phyloP scores from a whole-genome alignment of 768 basidiomycete genomes.

The Amanita pallidorosea region DNA sequence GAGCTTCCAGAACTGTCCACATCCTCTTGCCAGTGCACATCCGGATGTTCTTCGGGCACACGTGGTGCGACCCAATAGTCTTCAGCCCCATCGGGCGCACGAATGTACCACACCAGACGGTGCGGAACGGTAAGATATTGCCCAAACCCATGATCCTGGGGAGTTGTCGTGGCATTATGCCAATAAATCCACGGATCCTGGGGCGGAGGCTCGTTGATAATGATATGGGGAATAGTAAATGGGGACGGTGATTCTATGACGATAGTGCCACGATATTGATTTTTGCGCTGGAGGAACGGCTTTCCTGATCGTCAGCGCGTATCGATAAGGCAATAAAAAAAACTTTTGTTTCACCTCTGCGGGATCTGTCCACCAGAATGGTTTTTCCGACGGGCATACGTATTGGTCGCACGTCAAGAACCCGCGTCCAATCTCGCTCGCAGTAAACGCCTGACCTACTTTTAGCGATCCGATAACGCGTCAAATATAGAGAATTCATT shows the following conservation, averaged over 20 bases:
- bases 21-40: not conserved
- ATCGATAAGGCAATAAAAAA: not conserved
- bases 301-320: constrained; percentile 6
- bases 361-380: constrained; percentile 40
- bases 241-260: constrained; percentile 35
- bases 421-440: constrained; percentile 22
- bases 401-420: constrained; percentile 20
- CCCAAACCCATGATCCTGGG: constrained; percentile 25
- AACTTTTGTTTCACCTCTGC: constrained; percentile 32
- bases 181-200: constrained; percentile 27
- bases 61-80: not conserved
- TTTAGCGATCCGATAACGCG: constrained; percentile 5
- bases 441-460: constrained; percentile 26
- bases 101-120: constrained; percentile 7
- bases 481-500: constrained; percentile 11
- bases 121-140: constrained; percentile 20
- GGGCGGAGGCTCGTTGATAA: constrained; percentile 27
- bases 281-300: constrained; percentile 21
- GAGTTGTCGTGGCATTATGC: constrained; percentile 22
- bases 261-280: constrained; percentile 18
- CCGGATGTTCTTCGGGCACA: not conserved
- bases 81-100: not conserved
- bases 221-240: constrained; percentile 32
- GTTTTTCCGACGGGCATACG: constrained; percentile 22
- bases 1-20: not conserved